Base-by-base conservation (phyloP, 2,329 filamentous ascomycete genomes). In the Hypoxylon sp. region DNA sequence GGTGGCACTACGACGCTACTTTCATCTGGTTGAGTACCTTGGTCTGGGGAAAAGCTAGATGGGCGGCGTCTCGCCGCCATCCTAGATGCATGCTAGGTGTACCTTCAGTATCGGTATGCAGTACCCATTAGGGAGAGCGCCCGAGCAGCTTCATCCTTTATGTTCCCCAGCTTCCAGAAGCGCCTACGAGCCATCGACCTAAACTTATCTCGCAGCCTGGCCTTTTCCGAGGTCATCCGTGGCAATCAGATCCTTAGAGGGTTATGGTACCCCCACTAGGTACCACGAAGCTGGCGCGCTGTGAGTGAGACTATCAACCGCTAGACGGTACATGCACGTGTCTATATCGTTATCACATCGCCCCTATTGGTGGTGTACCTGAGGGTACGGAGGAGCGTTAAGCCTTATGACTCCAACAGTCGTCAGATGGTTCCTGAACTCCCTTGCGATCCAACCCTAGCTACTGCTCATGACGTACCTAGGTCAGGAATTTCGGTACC, bases 51-150 rank as follows among this genome's bases (percentile, higher is more conserved):
- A 68, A 57, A 59, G 67, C 54, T 58, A 72, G 59, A 58, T 70
- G 63, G n/a, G 17, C 35, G 57, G 74, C 75, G 75, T 71, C 69
- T 75, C 75, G 73, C 74, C 61, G 60, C 66, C 71, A 51, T 31
- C 29, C 29, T 31, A 9, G 29, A 31, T 66, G 63, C 53, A 66
- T 51, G 47, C 47, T 51, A 59, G 59, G 17, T 52, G 53, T 64
- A 58, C 53, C 67, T 39, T 55, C 61, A 31, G 19, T 53, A 26
- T 54, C 50, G 66, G 57, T 60, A 69, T 66, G 47, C 26, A 33
- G 46, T 42, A 58, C 26, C 31, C 37, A 42, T 26, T 59, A 44
- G 54, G 37, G 53, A 63, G 67, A 48, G 54, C 63, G 66, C 53
- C 52, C 47, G 58, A 5, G 19, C 29, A 17, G 31, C 64, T 31